Evolutionary conservation across 306 rosid genomes (phyloP), one percentile per base, ranked within the genome.

Genomic region (Nissolia schottii): DNA sequence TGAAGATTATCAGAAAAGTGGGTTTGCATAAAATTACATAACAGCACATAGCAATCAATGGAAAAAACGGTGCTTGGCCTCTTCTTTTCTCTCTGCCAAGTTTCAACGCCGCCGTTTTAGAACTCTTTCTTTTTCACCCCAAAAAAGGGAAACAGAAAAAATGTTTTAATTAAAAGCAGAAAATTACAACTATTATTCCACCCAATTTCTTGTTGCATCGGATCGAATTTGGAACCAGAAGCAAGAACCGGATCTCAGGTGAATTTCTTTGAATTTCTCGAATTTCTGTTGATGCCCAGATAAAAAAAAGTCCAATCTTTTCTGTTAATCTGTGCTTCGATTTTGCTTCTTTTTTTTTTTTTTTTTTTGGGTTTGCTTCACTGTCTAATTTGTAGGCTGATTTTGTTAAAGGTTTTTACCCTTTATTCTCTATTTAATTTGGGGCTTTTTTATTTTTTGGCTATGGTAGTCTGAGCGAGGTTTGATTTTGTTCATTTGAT

Each of bases 171-270:
- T 45, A 45, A 45, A 24, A 50, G 67, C 61, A 40, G 37, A 38
- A 64, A 40, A 34, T 41, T 1, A 45, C 5, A 45, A 45, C 14
- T 45, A 45, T 3, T n/a, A 38, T 38, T 41, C 16, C 48, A 12
- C 45, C 48, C 70, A 34, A 45, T 63, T 41, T 41, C 7, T 41
- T 45, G 14, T n/a, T 18, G 46, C 80, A 25, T 34, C 66, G 22
- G 7, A 46, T 37, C 38, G 12, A 69, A 25, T 64, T n/a, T 72
- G 71, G 71, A 56, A 28, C 60, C 3, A 6, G 27, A 4, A 48
- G 12, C 18, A 41, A 73, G n/a, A n/a, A 20, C 60, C 58, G 54
- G 83, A 80, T 80, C 84, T 74, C 68, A 74, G 84, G 80, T 80
- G 32, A 60, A 50, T 67, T 67, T 73, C 15, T 8, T 34, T 1